phyloP scores from a whole-genome alignment of 1,284 basidiomycete species.

The Ceratobasidium sp. region DNA sequence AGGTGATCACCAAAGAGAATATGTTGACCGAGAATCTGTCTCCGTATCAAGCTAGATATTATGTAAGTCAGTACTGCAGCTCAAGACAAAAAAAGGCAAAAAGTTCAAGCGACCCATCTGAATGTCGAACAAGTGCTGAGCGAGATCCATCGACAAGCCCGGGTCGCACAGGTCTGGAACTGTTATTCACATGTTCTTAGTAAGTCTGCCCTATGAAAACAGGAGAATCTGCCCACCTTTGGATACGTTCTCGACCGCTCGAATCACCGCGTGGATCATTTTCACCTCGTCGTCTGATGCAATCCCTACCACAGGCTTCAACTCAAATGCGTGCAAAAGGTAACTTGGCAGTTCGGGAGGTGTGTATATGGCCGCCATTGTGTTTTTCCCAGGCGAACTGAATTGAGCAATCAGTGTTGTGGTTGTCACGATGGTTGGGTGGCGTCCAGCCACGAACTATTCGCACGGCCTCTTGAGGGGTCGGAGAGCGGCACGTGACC shows the following conservation, averaged over 20 bases:
- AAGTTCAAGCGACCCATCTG: slow-evolving; percentile 11
- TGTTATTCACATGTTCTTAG: not conserved
- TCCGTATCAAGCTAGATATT: slow-evolving; percentile 1
- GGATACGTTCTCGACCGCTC: not conserved
- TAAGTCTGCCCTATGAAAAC: not conserved
- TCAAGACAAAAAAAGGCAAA: not conserved
- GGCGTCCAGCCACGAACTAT: no score
- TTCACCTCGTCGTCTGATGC: not conserved
- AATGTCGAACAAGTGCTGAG: slow-evolving; percentile 6
- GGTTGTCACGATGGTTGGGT: no score
- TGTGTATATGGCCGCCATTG: no score
- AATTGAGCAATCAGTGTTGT: no score
- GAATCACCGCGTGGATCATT: not conserved
- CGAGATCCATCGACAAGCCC: not conserved
- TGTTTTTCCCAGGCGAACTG: no score
- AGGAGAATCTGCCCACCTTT: not conserved
- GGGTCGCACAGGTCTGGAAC: not conserved
- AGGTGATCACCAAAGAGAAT: no score
- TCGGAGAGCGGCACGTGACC: no score
- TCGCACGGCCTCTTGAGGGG: no score
- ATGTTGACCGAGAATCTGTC: not conserved
- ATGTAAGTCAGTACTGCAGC: no score
- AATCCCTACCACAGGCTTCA: not conserved
- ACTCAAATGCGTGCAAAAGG: not conserved
- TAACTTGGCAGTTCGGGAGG: not conserved